Evolutionary conservation across 805 yeast species (phyloP).

Genomic region (Candida rishiriensis): DNA sequence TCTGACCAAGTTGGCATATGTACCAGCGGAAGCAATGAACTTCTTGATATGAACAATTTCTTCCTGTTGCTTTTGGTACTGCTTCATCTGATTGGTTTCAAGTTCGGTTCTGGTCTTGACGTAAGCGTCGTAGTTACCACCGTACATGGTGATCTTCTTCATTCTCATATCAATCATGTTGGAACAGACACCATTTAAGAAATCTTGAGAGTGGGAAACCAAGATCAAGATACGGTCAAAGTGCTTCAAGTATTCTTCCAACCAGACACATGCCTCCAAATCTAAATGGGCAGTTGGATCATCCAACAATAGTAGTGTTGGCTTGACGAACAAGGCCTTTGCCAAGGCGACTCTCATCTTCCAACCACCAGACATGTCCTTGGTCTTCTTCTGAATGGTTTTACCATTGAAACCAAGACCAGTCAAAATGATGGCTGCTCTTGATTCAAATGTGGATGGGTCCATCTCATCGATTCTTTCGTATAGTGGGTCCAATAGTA

Average conservation of each 20-base stretch:
- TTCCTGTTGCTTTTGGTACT: conserved; percentile 95
- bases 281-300: conserved; percentile 99
- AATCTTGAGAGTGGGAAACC: conserved; percentile 98
- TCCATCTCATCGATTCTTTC: conserved; percentile 96
- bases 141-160: conserved; percentile 69
- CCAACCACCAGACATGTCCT: conserved; percentile 99
- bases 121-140: conserved; percentile 98
- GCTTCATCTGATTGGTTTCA: conserved; percentile 98
- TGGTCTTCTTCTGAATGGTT: conserved; percentile 90
- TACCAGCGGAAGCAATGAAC: conserved; percentile 99
- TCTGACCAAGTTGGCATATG: conserved; percentile 96
- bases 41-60: conserved; percentile 97
- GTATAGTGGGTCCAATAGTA: conserved; percentile 77
- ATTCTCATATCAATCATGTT: conserved; percentile 97
- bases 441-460: conserved; percentile 90
- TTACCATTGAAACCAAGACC: conserved; percentile 93
- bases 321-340: conserved; percentile 96
- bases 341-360: conserved; percentile 99
- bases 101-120: conserved; percentile 88
- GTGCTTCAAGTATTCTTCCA: conserved; percentile 94
- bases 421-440: conserved; percentile 92
- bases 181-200: conserved; percentile 97
- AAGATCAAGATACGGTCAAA: conserved; percentile 90
- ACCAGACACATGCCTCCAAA: conserved; percentile 99
- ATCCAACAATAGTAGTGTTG: conserved; percentile 88